These are phyloP conservation scores for Trametes maxima DNA, from an alignment of 768 basidiomycete genomes.

Conservation along the genomic window DNA sequence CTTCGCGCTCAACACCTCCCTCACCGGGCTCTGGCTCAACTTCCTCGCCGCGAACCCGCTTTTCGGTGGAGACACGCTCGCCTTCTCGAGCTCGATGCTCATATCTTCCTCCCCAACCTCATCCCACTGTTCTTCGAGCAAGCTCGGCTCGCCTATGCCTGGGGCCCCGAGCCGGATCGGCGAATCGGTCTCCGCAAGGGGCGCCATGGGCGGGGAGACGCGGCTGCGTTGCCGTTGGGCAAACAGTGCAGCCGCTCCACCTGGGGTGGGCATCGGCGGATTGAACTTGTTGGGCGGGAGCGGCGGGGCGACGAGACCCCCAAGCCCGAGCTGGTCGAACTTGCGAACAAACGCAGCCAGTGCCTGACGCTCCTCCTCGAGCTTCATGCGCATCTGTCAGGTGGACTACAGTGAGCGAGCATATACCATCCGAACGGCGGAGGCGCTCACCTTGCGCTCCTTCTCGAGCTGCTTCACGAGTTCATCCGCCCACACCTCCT, in stretches of 20 bases:
- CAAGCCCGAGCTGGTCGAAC: slow-evolving; percentile 73
- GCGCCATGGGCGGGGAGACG: slow-evolving; percentile 32
- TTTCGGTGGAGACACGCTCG: slow-evolving; percentile 23
- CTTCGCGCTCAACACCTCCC: slow-evolving; percentile 51
- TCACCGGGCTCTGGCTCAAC: slow-evolving; percentile 36
- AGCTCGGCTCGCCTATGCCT: slow-evolving; percentile 34
- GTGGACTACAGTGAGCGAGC: neutral
- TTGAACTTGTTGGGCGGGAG: slow-evolving; percentile 42
- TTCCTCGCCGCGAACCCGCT: slow-evolving; percentile 30
- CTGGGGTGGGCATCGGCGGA: slow-evolving; percentile 51
- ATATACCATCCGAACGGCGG: neutral
- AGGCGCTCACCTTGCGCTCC: slow-evolving; percentile 62
- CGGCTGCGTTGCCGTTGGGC: slow-evolving; percentile 48
- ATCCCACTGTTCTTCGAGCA: slow-evolving; percentile 41
- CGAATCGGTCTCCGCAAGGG: slow-evolving; percentile 45
- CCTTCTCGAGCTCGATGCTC: slow-evolving; percentile 35
- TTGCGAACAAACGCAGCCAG: slow-evolving; percentile 80
- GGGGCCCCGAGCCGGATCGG: slow-evolving; percentile 52
- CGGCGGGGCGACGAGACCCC: slow-evolving; percentile 36
- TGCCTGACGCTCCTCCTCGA: slow-evolving; percentile 79
- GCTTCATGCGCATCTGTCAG: slow-evolving; percentile 52
- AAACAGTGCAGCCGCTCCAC: slow-evolving; percentile 53
- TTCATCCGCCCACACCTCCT: slow-evolving; percentile 73
- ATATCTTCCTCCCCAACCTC: slow-evolving; percentile 29
- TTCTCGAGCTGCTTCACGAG: slow-evolving; percentile 75